These are phyloP conservation scores for Sporothrix luriei DNA, from an alignment of 2,329 filamentous ascomycete species.

Conservation along the genomic window DNA sequence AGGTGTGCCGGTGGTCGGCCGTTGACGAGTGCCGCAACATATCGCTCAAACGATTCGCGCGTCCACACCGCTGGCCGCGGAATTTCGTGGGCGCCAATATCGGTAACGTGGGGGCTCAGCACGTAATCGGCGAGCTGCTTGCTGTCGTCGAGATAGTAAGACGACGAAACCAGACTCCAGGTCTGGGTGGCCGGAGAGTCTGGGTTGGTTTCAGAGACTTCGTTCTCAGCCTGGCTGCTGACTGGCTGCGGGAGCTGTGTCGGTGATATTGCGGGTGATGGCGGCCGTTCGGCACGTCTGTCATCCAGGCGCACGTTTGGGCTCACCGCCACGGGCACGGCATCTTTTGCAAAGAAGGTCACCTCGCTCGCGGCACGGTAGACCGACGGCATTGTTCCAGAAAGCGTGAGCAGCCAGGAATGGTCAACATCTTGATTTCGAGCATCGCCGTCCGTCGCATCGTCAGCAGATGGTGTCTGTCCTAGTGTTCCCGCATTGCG, in stretches of 20 bases:
- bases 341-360: constrained; percentile 28
- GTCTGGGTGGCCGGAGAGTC: background rate
- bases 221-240: too few relatives aligned
- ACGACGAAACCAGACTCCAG: constrained; percentile 32
- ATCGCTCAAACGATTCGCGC: constrained; percentile 46
- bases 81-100: constrained; percentile 46
- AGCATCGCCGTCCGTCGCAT: background rate
- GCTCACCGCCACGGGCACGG: constrained; percentile 23
- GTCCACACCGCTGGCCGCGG: constrained; percentile 49
- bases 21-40: constrained; percentile 49
- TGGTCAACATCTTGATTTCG: background rate
- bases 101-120: constrained; percentile 33
- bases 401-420: constrained; percentile 38
- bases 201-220: too few relatives aligned
- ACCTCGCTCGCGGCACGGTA: constrained; percentile 33
- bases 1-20: constrained; percentile 44
- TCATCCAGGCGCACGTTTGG: background rate
- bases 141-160: constrained; percentile 26
- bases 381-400: constrained; percentile 34
- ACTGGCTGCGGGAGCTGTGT: background rate
- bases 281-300: background rate
- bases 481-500: background rate
- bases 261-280: background rate
- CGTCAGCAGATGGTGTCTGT: background rate
- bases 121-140: constrained; percentile 27